A percentile compares a stretch with the other conserved stretches of the same genome.
Conservation (phyloP, 2,329 filamentous ascomycete genomes). For the Pseudocercospora vitis region DNA sequence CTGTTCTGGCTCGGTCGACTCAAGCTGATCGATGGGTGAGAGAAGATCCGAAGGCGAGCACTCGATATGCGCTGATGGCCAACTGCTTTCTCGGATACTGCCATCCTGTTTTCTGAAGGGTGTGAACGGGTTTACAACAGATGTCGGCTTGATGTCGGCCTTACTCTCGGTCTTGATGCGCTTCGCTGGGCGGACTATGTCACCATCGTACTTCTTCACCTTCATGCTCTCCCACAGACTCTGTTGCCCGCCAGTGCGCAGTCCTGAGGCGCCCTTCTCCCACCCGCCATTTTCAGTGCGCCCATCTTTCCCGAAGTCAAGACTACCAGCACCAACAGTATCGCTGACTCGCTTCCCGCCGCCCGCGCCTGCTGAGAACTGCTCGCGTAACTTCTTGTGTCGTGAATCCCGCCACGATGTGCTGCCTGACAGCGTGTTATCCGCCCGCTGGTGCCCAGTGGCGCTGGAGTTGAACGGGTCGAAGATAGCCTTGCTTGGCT, state of each 20-base stretch:
- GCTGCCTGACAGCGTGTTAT: constrained; percentile 62
- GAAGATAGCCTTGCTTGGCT: constrained; percentile 32
- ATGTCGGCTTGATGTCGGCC: constrained; percentile 22
- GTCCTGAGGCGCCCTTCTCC: constrained; percentile 48
- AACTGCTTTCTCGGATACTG: constrained; percentile 35
- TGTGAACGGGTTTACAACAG: constrained; percentile 35
- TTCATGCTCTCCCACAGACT: constrained; percentile 41
- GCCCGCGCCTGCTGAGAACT: constrained; percentile 61
- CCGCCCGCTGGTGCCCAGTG: constrained; percentile 75
- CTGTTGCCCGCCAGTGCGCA: constrained; percentile 50
- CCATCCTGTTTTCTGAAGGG: constrained; percentile 34
- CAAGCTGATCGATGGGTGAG: constrained; percentile 26
- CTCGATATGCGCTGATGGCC: constrained; percentile 29
- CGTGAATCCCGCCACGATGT: constrained; percentile 72
- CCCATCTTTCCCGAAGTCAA: constrained; percentile 54
- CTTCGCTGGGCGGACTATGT: constrained; percentile 18
- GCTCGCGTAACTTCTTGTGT: constrained; percentile 65
- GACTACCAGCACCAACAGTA: constrained; percentile 63
- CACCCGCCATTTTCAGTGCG: constrained; percentile 55
- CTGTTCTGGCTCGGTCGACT: neutral
- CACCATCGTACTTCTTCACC: constrained; percentile 25
- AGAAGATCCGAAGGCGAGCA: constrained; percentile 35
- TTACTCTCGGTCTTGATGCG: constrained; percentile 23
- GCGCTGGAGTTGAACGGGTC: constrained; percentile 90
- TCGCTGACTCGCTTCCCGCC: constrained; percentile 63